Evolutionary conservation across 1,284 basidiomycete species (phyloP), one percentile per base, ranked within the genome.

Genomic region (Omphalotus olearius): DNA sequence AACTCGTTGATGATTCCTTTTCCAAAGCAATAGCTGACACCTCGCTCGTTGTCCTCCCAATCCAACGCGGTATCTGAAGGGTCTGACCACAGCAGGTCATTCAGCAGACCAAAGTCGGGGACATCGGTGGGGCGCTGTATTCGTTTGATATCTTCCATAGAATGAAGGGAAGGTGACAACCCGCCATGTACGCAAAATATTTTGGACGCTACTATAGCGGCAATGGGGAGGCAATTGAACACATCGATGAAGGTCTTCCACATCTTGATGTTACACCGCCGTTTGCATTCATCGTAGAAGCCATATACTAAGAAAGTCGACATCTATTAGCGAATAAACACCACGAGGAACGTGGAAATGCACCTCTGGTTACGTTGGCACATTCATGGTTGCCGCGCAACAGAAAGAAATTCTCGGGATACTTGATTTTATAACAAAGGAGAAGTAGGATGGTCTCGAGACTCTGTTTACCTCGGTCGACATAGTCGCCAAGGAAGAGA

Each of bases 191-290:
- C 96, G 66, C 96, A 99, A 71, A 99, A 99, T 65, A 99, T 99
- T 77, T 99, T 99, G 61, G 93, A 95, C 10, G 96, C 97, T 47
- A 99, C 96, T 60, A 99, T 92, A 35, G 97, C 95, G 37, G 97
- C 95, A 63, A 99, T 99, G 43, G 97, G 97, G 10, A 99, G 81
- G 62, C 93, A 94, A 73, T 99, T 99, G 82, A 99, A 99, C 40
- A 98, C 96, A 71, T 99, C 97, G 68, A 98, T 93, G 69, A 99
- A 99, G 11, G 94, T 95, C 75, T 98, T 99, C 97, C 97, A 99
- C 37, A 93, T 95, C 77, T 99, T 99, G 80, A 99, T 96, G 70
- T 98, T 98, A 78, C 93, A 96, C 60, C 97, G 84, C 64, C 97
- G 87, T 75, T 99, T 99, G 81, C 97, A 99, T 74, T 99, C 96